Percentiles rank a stretch among this genome's conserved stretches.
Evolutionary conservation across 371 early-diverging fungal species (phyloP).

Genomic region (Cokeromyces recurvatus): DNA sequence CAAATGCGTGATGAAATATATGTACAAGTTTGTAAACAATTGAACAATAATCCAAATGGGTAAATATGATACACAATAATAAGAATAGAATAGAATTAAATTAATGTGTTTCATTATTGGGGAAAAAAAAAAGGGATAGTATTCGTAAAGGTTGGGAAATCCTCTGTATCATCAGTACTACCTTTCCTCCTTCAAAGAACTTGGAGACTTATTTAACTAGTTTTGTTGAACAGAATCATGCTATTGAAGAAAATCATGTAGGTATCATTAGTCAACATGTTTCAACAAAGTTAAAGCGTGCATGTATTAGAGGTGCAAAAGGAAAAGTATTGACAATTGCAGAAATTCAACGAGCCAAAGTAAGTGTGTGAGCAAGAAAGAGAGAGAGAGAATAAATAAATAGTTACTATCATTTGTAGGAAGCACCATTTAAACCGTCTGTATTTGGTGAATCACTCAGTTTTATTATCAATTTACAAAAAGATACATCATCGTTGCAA

Average conservation of each 20-base stretch:
- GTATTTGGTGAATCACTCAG: slow-evolving; percentile 92
- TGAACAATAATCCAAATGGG: slow-evolving; percentile 76
- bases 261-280: slow-evolving; percentile 60
- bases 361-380: slow-evolving; percentile 14
- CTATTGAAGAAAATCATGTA: slow-evolving; percentile 42
- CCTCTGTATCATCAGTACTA: slow-evolving; percentile 70
- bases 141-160: slow-evolving; percentile 86
- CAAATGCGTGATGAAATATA: slow-evolving; percentile 91
- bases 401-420: slow-evolving; percentile 28
- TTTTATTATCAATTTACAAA: slow-evolving; percentile 67
- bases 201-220: slow-evolving; percentile 77
- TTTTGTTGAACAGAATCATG: slow-evolving; percentile 64
- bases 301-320: slow-evolving; percentile 74
- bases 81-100: not conserved
- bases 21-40: slow-evolving; percentile 90
- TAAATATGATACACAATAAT: not conserved
- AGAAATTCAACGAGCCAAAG: slow-evolving; percentile 81
- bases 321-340: slow-evolving; percentile 68
- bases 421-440: slow-evolving; percentile 81
- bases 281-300: slow-evolving; percentile 61
- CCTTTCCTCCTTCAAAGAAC: slow-evolving; percentile 91
- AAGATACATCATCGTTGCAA: slow-evolving; percentile 30
- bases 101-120: not conserved
- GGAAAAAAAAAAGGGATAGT: slow-evolving; percentile 59
- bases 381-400: not conserved